Percentiles rank a stretch among this genome's conserved stretches.
Evolutionary conservation across 208 protist species (phyloP).

Genomic region (Acanthamoeba sp.): DNA sequence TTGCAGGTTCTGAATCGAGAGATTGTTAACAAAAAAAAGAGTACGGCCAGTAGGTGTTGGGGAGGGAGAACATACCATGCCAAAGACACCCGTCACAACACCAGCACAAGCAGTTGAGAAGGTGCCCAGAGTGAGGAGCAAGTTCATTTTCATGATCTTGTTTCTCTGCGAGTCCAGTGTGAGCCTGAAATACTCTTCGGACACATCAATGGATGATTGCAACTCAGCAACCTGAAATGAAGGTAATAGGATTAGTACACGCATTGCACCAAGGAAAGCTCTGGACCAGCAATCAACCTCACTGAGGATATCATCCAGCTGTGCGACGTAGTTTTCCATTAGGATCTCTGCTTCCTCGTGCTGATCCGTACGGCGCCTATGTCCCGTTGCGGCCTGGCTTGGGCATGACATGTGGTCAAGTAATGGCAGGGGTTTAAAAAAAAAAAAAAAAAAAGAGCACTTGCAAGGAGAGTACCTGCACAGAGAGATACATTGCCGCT

Average conservation of each 20-base stretch:
- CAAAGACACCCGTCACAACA: slow-evolving; percentile 59
- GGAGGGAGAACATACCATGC: slow-evolving; percentile 52
- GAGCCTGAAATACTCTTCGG: slow-evolving; percentile 11
- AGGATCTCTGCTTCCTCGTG: slow-evolving; percentile 66
- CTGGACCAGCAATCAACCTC: neutral
- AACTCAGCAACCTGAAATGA: slow-evolving; percentile 6
- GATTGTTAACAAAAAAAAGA: too few species aligned
- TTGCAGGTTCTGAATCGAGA: neutral
- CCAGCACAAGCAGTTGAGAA: slow-evolving; percentile 5
- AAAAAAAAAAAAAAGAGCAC: neutral
- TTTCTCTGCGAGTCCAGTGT: slow-evolving; percentile 43
- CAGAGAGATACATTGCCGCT: slow-evolving; percentile 51
- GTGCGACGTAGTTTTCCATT: slow-evolving; percentile 50
- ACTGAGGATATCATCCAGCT: slow-evolving; percentile 29
- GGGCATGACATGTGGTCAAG: neutral
- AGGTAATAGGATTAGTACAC: neutral
- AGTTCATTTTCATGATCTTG: slow-evolving; percentile 72
- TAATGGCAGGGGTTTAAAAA: neutral
- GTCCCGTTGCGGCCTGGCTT: neutral
- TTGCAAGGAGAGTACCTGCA: too few species aligned
- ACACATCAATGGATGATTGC: neutral
- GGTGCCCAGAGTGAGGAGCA: slow-evolving; percentile 30
- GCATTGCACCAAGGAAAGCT: neutral
- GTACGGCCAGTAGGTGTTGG: too few species aligned
- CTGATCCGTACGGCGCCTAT: slow-evolving; percentile 39